Conservation (phyloP, 78 protist species). For the Dictyostelium citrinum region DNA sequence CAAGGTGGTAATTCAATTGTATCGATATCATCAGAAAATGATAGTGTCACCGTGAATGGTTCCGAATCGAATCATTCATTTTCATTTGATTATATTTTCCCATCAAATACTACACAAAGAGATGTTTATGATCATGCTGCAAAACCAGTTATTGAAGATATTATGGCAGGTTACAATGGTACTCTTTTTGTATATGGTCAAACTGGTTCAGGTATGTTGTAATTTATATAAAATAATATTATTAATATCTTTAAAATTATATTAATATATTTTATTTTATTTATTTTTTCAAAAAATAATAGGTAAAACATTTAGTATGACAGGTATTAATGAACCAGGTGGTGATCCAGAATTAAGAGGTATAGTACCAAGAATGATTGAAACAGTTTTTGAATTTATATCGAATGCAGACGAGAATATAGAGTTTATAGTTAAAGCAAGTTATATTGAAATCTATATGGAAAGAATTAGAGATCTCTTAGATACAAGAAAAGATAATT, state of each 20-base stretch:
- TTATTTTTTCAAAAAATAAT: not conserved
- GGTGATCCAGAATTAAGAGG: constrained; percentile 81
- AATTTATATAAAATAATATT: too few species aligned
- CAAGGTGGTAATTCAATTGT: constrained; percentile 46
- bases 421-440: constrained; percentile 82
- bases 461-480: constrained; percentile 92
- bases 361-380: constrained; percentile 87
- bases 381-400: constrained; percentile 81
- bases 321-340: constrained; percentile 74
- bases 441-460: constrained; percentile 92
- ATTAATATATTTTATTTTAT: too few species aligned
- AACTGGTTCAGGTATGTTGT: not conserved
- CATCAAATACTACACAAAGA: constrained; percentile 46
- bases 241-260: too few species aligned
- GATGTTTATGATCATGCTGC: constrained; percentile 85
- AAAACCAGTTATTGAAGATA: constrained; percentile 83
- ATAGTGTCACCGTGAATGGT: constrained; percentile 20
- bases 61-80: constrained; percentile 64
- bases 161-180: constrained; percentile 73
- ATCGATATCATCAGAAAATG: constrained; percentile 10
- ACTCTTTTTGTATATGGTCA: constrained; percentile 73
- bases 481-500: constrained; percentile 54
- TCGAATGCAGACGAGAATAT: constrained; percentile 44
- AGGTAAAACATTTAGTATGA: constrained; percentile 94
- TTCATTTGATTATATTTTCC: constrained; percentile 81